Evolutionary conservation across 2,329 filamentous ascomycete species (phyloP), one percentile per base, ranked within the genome.

Genomic region (Fusarium keratoplasticum): DNA sequence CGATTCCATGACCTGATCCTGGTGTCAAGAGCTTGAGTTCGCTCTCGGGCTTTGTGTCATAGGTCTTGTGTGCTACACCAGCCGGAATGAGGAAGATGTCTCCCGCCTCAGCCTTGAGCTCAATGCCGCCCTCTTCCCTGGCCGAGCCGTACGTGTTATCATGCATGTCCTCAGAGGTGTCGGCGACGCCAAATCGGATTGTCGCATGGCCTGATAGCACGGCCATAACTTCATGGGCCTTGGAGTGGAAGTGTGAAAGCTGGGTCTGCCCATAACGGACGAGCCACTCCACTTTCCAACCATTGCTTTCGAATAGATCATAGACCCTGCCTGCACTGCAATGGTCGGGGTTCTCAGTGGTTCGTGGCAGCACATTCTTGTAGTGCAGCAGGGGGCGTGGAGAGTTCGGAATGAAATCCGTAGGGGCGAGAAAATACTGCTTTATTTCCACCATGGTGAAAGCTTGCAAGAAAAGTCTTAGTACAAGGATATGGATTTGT

Each of bases 71-170:
- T 14, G 87, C 84, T 1, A 88, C 84, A 0, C 89, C 89, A 0
- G 88, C 87, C 0, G 89, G 89, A 3, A 91, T 82, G 18, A 91
- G 80, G 70, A 91, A 91, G 0, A 90, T 88, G 73, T 91, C 89
- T 3, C 89, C 89, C 0, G 85, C 80, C 1, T 81, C 70, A 0
- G 87, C 89, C 4, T 84, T 67, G 1, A 91, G 61, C 57, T 87
- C 83, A 0, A 91, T 64, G 0, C 87, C 89, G 0, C 86, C 87
- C 0, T 82, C 76, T 69, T 90, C 88, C 29, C 80, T 81, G 0
- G 71, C 80, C 0, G 71, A 61, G 16, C 83, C 85, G 61, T 83
- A 77, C 0, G 84, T 86, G 55, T 81, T 85, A 6, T 80, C 80
- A 3, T 85, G 80, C 0, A 83, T 68, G 36, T 86, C 83, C 0